Base-by-base conservation (phyloP, 371 early-diverging fungal species). In the Mucor indicus region DNA sequence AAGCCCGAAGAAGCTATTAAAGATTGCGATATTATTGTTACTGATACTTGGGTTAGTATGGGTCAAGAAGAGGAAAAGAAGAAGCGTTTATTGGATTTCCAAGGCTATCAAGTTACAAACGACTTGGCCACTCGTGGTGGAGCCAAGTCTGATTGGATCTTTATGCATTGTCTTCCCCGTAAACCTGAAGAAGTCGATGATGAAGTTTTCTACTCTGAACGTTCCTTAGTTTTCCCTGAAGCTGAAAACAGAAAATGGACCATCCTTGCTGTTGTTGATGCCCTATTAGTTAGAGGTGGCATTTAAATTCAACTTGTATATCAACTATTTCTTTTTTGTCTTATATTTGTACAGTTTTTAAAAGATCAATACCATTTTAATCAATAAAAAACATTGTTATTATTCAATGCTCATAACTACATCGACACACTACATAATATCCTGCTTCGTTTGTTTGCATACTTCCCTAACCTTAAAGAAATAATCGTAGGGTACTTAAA, bases 221-320 rank as follows among this genome's bases (percentile, higher is more conserved):
- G 89, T 42, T 95, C 95, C 8, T 67, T 95, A 22, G 96, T 96
- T n/a, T 98, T 92, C 80, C 85, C 81, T 49, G 96, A 98, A 68
- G 97, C 97, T 4, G 95, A 96, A 69, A 95, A 96, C 80, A 84
- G 98, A 53, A 95, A 96, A 72, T 95, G 93, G 88, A 95, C 98
- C 8, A 93, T 93, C 44, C 67, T 96, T 64, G 84, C 96, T 7
- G 88, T 92, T 17, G 83, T 93, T 48, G 73, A 88, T 42, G 75
- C 84, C 11, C 69, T 90, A 40, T 52, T 91, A 33, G 79, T 81
- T 32, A 74, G 80, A 38, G 81, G 80, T 38, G 33, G 50, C 27
- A 56, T 56, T 39, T 56, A 56, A n/a, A n/a, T n/a, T n/a, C n/a
- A n/a, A n/a, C n/a, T n/a, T n/a, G n/a, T n/a, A n/a, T n/a, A n/a